Evolutionary conservation across 2,329 filamentous ascomycete species (phyloP), one percentile per base, ranked within the genome.

Genomic region (Coniochaeta ligniaria): DNA sequence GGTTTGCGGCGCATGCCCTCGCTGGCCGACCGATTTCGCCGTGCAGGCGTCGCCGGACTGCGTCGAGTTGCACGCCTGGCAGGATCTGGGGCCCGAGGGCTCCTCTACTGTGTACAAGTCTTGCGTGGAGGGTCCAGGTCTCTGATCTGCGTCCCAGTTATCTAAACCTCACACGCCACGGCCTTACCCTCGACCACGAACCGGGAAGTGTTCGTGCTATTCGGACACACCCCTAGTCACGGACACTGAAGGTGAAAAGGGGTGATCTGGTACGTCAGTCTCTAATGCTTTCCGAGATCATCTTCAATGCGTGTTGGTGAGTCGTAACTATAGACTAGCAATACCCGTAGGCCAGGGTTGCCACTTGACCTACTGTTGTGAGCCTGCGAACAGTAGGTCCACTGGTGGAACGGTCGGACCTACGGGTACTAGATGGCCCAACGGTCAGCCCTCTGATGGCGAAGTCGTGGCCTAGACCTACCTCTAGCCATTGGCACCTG

Each of bases 1-100:
- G 55, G 22, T 57, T 2, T 24, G 55, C 33, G 55, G 33, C 9
- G 55, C 55, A 1, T 57, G 55, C 55, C 31, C 55, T 8, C 55
- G 55, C 31, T 57, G 55, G 7, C 33, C 33, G 55, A 57, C 55
- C 17, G 55, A 57, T 26, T 57, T 41, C 22, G 55, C 55, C n/a
- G 22, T 57, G 8, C 55, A 17, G 31, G 55, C 17, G 9, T 57
- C 55, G 17, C 33, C 7, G 17, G 22, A 41, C 17, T 12, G 33
- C n/a, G 55, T n/a, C n/a, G 35, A 36, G 55, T 22, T 57, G 33
- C 17, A 4, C 3, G 55, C 20, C 33, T 57, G 55, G 55, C 31
- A 17, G 31, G 33, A 57, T 41, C 33, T 57, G 22, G 31, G 55
- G 22, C 22, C 33, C 33, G 55, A 57, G 33, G 31, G 55, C 54